Conservation (phyloP, 257 asterid species). For the Gardenia jasminoides region DNA sequence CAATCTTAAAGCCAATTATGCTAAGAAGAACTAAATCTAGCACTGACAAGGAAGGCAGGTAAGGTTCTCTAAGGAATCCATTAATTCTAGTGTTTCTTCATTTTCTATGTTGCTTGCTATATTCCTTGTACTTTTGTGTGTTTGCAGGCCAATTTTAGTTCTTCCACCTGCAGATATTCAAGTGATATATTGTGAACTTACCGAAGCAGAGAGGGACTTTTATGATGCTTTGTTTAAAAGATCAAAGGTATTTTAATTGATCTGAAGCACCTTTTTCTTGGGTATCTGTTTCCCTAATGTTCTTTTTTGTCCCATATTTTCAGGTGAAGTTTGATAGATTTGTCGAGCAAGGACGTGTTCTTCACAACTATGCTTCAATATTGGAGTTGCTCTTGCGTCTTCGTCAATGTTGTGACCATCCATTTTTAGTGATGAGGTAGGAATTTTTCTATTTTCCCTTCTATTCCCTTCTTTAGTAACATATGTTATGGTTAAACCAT, state of each 20-base stretch:
- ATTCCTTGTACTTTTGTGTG: background rate
- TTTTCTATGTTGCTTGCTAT: background rate
- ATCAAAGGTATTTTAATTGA: conserved; percentile 62
- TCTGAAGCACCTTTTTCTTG: background rate
- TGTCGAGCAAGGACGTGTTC: conserved; percentile 98
- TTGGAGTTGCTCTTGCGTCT: conserved; percentile 95
- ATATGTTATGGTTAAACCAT: background rate
- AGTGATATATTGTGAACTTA: conserved; percentile 76
- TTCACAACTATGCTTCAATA: conserved; percentile 96
- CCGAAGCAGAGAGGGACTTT: conserved; percentile 87
- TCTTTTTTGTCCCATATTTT: conserved; percentile 22
- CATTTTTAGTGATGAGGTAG: conserved; percentile 96
- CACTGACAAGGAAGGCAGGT: conserved; percentile 93
- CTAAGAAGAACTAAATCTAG: conserved; percentile 91
- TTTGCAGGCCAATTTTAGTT: conserved; percentile 79
- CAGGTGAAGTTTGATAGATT: conserved; percentile 91
- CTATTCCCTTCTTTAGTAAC: background rate
- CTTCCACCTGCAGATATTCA: conserved; percentile 92
- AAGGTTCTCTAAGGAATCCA: conserved; percentile 19
- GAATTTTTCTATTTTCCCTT: background rate
- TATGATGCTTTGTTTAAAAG: conserved; percentile 87
- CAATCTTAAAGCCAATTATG: conserved; percentile 85
- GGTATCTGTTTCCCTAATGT: conserved; percentile 10
- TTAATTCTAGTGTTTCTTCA: background rate
- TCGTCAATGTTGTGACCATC: conserved; percentile 99